Evolutionary conservation across 2,329 filamentous ascomycete species (phyloP).

Genomic region (Scedosporium aurantiacum): DNA sequence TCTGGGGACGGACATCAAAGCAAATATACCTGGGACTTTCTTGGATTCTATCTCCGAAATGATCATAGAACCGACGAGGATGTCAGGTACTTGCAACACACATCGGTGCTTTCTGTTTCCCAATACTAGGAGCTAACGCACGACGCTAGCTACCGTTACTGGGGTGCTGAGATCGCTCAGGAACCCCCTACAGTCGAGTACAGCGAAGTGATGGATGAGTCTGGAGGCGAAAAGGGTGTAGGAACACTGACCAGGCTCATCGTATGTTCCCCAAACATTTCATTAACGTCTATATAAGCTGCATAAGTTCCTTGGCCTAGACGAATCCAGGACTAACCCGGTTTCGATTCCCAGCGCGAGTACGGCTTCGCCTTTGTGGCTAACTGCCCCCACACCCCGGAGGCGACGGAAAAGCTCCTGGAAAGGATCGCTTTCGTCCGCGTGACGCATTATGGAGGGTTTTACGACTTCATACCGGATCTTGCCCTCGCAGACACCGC

Average conservation of each 20-base stretch:
- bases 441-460: conserved; percentile 77
- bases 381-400: conserved; percentile 52
- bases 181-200: conserved; percentile 50
- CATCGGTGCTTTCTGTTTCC: neutral
- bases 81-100: conserved; percentile 17
- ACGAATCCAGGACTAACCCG: neutral
- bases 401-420: conserved; percentile 63
- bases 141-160: conserved; percentile 12
- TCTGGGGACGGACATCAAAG: conserved; percentile 57
- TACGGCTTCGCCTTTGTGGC: conserved; percentile 72
- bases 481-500: conserved; percentile 81
- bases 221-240: conserved; percentile 40
- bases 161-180: conserved; percentile 23
- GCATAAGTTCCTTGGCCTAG: neutral
- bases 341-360: conserved; percentile 35
- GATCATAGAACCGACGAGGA: conserved; percentile 21
- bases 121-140: neutral
- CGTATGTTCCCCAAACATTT: conserved; percentile 24
- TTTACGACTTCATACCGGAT: conserved; percentile 78
- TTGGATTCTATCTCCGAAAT: conserved; percentile 33
- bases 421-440: conserved; percentile 78
- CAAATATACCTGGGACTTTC: conserved; percentile 53
- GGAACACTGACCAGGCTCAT: conserved; percentile 54
- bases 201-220: conserved; percentile 43
- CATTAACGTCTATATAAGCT: neutral